Percentiles rank a stretch among this genome's conserved stretches.
Evolutionary conservation across 2,329 filamentous ascomycete genomes (phyloP).

Genomic region (Ophiocordyceps camponoti-saundersi): DNA sequence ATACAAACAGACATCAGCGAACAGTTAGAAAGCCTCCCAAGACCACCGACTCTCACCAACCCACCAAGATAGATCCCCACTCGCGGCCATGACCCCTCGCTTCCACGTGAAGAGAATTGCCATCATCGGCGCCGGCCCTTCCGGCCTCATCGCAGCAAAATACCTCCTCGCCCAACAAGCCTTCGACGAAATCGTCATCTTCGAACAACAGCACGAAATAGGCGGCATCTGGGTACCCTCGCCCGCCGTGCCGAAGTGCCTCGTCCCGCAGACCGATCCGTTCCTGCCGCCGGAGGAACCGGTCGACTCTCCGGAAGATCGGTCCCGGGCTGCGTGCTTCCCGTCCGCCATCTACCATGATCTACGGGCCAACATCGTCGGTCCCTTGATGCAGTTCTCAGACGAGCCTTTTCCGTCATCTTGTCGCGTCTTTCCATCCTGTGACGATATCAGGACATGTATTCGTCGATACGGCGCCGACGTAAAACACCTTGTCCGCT

Average conservation of each 20-base stretch:
- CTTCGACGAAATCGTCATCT: constrained; percentile 58
- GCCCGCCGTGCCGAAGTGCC: constrained; percentile 26
- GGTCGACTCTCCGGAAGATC: constrained; percentile 22
- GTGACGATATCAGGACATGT: constrained; percentile 56
- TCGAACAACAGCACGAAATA: constrained; percentile 60
- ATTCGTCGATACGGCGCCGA: constrained; percentile 55
- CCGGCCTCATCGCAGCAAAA: constrained; percentile 64
- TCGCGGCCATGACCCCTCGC: neutral
- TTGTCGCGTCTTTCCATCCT: constrained; percentile 56
- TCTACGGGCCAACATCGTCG: constrained; percentile 77
- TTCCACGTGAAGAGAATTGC: constrained; percentile 47
- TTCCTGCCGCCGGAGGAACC: constrained; percentile 47
- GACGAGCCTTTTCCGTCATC: constrained; percentile 48
- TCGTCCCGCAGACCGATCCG: constrained; percentile 53
- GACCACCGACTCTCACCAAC: neutral
- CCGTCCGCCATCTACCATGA: constrained; percentile 71
- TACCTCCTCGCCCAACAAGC: constrained; percentile 53
- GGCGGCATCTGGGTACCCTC: constrained; percentile 82
- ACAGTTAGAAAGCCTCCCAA: neutral
- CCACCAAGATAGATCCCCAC: too few relatives aligned
- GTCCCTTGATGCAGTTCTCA: constrained; percentile 63
- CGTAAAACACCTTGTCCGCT: constrained; percentile 48
- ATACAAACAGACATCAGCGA: too few relatives aligned
- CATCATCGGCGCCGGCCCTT: constrained; percentile 69
- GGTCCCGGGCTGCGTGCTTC: constrained; percentile 34